Evolutionary conservation across 2,329 filamentous ascomycete genomes (phyloP).

Genomic region (Gnomoniopsis smithogilvyi): DNA sequence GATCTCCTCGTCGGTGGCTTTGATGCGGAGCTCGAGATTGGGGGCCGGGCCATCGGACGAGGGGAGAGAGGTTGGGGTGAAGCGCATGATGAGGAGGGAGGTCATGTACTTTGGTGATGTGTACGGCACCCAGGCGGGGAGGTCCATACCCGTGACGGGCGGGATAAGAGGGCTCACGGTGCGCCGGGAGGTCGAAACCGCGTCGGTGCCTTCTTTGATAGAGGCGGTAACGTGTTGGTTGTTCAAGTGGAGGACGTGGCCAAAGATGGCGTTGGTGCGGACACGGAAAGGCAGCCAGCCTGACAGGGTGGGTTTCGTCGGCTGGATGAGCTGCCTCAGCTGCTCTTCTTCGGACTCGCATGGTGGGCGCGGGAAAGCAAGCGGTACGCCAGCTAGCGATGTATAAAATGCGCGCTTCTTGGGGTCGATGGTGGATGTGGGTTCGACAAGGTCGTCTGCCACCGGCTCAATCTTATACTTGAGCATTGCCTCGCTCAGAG

Average conservation of each 20-base stretch:
- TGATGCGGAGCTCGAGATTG: constrained; percentile 35
- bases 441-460: constrained; percentile 11
- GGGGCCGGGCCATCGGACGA: constrained; percentile 20
- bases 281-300: constrained; percentile 15
- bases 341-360: not conserved
- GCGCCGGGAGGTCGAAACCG: constrained; percentile 21
- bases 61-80: constrained; percentile 31
- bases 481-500: constrained; percentile 1
- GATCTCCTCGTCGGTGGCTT: constrained; percentile 27
- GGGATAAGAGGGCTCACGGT: constrained; percentile 41
- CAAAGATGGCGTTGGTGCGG: constrained; percentile 41
- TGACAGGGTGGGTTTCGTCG: constrained; percentile 6
- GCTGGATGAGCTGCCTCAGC: not conserved
- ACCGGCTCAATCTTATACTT: constrained; percentile 9
- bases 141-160: constrained; percentile 42
- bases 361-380: not conserved
- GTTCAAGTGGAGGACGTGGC: constrained; percentile 44
- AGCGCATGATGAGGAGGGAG: constrained; percentile 42
- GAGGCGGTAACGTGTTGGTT: constrained; percentile 18
- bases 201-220: constrained; percentile 1
- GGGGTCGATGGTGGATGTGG: not conserved
- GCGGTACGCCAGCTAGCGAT: not conserved
- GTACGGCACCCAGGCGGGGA: constrained; percentile 30
- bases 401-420: not conserved
- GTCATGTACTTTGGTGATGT: constrained; percentile 21